Evolutionary conservation across 23 red algal genomes (phyloP).

Genomic region (Gracilaria gracilis): DNA sequence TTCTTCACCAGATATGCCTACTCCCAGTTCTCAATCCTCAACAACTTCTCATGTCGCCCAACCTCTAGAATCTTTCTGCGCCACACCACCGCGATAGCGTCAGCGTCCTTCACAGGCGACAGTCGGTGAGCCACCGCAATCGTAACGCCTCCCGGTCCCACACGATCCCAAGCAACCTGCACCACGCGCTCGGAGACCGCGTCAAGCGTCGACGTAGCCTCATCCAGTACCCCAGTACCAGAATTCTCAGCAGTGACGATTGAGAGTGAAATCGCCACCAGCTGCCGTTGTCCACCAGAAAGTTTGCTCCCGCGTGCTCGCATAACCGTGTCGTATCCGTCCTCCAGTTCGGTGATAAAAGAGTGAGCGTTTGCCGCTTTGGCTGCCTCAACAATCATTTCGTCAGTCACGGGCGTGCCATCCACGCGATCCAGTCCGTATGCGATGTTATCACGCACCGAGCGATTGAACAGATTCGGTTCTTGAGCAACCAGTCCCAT

Average conservation of each 20-base stretch:
- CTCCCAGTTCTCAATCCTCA: slow-evolving; percentile 65
- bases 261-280: slow-evolving; percentile 90
- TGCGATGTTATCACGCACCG: slow-evolving; percentile 89
- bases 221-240: slow-evolving; percentile 86
- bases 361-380: slow-evolving; percentile 82
- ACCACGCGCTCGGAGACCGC: slow-evolving; percentile 82
- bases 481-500: slow-evolving; percentile 93
- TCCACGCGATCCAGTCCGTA: slow-evolving; percentile 79
- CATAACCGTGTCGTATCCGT: slow-evolving; percentile 90
- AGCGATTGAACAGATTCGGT: slow-evolving; percentile 85
- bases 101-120: slow-evolving; percentile 85
- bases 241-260: slow-evolving; percentile 86
- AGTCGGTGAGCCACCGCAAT: slow-evolving; percentile 94
- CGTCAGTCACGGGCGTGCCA: slow-evolving; percentile 70
- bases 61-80: slow-evolving; percentile 84
- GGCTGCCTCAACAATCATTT: slow-evolving; percentile 70
- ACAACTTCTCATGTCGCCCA: slow-evolving; percentile 84
- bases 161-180: slow-evolving; percentile 76
- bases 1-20: slow-evolving; percentile 80
- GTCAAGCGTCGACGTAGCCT: slow-evolving; percentile 91
- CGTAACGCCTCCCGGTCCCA: slow-evolving; percentile 76
- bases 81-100: slow-evolving; percentile 88
- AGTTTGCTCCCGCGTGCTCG: slow-evolving; percentile 83
- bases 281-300: slow-evolving; percentile 90
- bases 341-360: slow-evolving; percentile 83